Evolutionary conservation across 75 land plant species (phyloP), one percentile per base, ranked within the genome.

Genomic region (Selaginella moellendorffii): DNA sequence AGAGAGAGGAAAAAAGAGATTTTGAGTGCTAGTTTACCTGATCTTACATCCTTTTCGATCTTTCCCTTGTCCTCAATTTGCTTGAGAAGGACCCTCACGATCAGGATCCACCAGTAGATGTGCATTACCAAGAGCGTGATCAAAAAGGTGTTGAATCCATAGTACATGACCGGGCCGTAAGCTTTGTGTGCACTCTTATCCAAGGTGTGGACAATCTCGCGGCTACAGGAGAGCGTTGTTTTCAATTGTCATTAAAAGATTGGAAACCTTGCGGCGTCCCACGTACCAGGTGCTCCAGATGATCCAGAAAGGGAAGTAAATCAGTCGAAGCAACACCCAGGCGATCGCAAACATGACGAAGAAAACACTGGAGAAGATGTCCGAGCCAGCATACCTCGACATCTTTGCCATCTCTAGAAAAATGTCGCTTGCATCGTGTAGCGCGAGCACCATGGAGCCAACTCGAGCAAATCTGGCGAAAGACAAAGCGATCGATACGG

Each of bases 361-460:
- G n/a, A 56, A 46, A 22, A 76, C 0, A 56, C 77, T 74, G 22
- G 78, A 71, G 28, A 75, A 30, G 28, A 68, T 12, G 28, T 68
- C 64, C 22, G 58, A 74, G 12, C 78, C 78, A 5, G 30, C 24
- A 68, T 76, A 76, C 58, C 66, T 76, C 21, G 72, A 46, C 78
- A 76, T 54, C 27, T 76, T 76, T 42, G 64, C 71, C n/a, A 74
- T 18, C 52, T 76, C 78, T 65, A 76, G 20, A 63, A 74, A 54
- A 8, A 76, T 65, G 59, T 76, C 78, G 63, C 71, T 74, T 36
- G 78, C 78, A 68, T 76, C 78, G 28, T 76, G 78, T 17, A 76
- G 36, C 9, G 78, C 78, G 19, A 76, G 77, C 17, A 76, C 78
- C 52, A 76, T 66, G 21, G 78, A 74, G 18, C 78, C 78, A 36